Evolutionary conservation across 1,284 basidiomycete species (phyloP), one percentile per base, ranked within the genome.

Genomic region (Polyporus tsugae): DNA sequence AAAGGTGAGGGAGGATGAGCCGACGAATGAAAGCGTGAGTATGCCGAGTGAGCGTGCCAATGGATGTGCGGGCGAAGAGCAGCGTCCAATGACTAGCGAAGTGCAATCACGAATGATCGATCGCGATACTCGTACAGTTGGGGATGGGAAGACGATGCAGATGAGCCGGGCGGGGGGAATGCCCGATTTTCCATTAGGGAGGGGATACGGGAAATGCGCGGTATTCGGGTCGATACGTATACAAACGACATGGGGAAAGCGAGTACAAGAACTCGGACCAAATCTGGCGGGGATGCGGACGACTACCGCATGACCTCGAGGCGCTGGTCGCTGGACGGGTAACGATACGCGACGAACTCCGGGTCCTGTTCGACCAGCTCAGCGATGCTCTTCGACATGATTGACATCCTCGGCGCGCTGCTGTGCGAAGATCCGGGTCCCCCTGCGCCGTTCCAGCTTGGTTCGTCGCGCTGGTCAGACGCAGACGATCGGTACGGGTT

Each of bases 281-380:
- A 42, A 67, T 49, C 53, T 7, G 38, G 63, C n/a, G 13, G 55
- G 55, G 9, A 52, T 29, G 39, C 2, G 38, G 35, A 53, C 22
- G 57, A 77, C 78, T 76, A 90, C 76, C 86, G 86, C 68, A 91
- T 72, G 58, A 91, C 81, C 76, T 90, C 88, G 69, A 87, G 80
- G 64, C 76, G 76, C 62, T 76, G 75, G 71, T 91, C 89, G 70
- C 85, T 87, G 15, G 91, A 93, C 10, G 93, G 93, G 79, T 95
- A 95, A 46, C 93, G 87, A 78, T 94, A 94, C 3, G 93, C 92
- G 69, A 94, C 89, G 75, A 95, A 94, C 36, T 94, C 90, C 2
- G 87, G 80, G 76, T 93, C 92, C 79, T 92, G 93, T 36, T 91
- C 85, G 36, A 95, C 92, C n/a, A 92, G 83, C 72, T 90, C 88